Percentiles rank a stretch among this genome's conserved stretches.
Evolutionary conservation across 495 filamentous ascomycete species (phyloP).

Genomic region (Aspergillus coremiiformis): DNA sequence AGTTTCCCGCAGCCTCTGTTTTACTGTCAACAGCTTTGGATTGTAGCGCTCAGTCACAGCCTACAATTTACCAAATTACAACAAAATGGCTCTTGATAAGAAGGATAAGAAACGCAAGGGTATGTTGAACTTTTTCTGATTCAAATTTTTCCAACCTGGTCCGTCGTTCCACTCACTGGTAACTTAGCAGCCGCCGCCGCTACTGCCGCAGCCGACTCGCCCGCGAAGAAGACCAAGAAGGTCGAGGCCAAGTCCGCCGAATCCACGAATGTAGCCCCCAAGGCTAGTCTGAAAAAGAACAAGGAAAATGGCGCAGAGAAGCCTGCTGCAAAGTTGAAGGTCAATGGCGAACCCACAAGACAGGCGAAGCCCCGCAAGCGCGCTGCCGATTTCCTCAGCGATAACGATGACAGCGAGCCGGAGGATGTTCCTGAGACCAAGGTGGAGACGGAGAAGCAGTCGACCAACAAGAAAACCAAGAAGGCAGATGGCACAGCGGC

Average conservation of each 20-base stretch:
- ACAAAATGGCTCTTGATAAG: constrained; percentile 61
- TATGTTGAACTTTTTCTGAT: constrained; percentile 27
- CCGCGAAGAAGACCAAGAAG: constrained; percentile 54
- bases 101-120: constrained; percentile 70
- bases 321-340: constrained; percentile 21
- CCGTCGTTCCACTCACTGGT: constrained; percentile 18
- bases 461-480: constrained; percentile 34
- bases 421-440: constrained; percentile 23
- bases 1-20: constrained; percentile 21
- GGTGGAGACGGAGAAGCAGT: constrained; percentile 21
- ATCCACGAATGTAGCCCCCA: constrained; percentile 24
- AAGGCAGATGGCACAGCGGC: constrained; percentile 28
- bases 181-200: constrained; percentile 22
- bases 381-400: constrained; percentile 45
- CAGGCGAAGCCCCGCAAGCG: constrained; percentile 47
- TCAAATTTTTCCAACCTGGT: background rate
- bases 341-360: constrained; percentile 31
- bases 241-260: constrained; percentile 29
- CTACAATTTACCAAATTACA: constrained; percentile 17
- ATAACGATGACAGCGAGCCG: constrained; percentile 29
- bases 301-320: constrained; percentile 17
- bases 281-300: constrained; percentile 36
- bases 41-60: constrained; percentile 12
- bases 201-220: constrained; percentile 43
- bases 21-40: constrained; percentile 1